Evolutionary conservation across 2,329 filamentous ascomycete genomes (phyloP), one percentile per base, ranked within the genome.

Genomic region (Colletotrichum abscissum): DNA sequence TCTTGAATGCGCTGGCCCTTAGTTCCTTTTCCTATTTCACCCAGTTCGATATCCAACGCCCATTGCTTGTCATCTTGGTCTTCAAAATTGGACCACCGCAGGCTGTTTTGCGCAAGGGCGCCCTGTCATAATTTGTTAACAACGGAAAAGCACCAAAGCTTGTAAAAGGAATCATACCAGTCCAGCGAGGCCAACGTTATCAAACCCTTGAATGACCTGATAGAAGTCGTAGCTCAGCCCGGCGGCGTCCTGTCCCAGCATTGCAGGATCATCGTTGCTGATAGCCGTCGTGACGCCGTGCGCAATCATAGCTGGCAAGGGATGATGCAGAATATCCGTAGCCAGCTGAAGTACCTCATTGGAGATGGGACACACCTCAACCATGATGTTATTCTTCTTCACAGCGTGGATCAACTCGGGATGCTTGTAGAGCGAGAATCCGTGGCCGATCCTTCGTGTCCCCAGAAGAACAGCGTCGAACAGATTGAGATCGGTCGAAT

Each of bases 201-300:
- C 42, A 8, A 49, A 49, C 3, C 42, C 42, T 22, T 49, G 42
- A n/a, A 63, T 63, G 35, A 64, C 93, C 82, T 97, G 95, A 94
- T 95, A 98, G 38, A 63, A 63, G n/a, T 63, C 60, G n/a, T 46
- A 63, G 38, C 60, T 63, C 35, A 63, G 38, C 14, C 60, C 60
- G 3, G 60, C 60, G 11, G 60, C 26, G 22, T 63, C 60, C 26
- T 63, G 60, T 38, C 60, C 95, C 6, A 98, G 87, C 78, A 98
- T 94, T 1, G 93, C 94, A 1, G 95, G 95, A 80, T 98, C 95
- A 80, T 98, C 96, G 79, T 98, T 98, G 84, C 92, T 95, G 11
- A 99, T 89, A 12, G 92, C 91, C 78, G 95, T 96, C 5, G 94
- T 82, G 1, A 98, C 94, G 30, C 96, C 96, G 56, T 95, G 91